Percentiles rank a stretch among this genome's conserved stretches.
Evolutionary conservation across 2,329 filamentous ascomycete species (phyloP).

Genomic region (Triangularia verruculosa): DNA sequence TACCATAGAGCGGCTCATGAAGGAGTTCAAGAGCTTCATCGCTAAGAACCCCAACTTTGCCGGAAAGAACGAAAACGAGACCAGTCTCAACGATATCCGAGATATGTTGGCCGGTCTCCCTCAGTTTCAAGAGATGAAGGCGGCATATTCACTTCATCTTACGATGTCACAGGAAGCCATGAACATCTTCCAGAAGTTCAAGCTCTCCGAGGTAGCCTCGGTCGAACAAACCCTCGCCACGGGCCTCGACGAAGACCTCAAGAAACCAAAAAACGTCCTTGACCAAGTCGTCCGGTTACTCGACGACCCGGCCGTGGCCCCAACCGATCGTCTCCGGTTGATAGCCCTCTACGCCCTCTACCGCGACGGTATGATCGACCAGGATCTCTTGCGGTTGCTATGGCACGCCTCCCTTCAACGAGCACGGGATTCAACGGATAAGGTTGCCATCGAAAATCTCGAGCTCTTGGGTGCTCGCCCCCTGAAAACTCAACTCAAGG

Average conservation of each 20-base stretch:
- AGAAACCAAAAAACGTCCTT: conserved; percentile 84
- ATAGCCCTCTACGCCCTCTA: conserved; percentile 84
- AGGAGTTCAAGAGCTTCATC: conserved; percentile 89
- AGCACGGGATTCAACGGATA: conserved; percentile 50
- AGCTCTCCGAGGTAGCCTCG: conserved; percentile 80
- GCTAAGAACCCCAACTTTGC: conserved; percentile 90
- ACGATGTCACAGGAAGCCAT: conserved; percentile 98
- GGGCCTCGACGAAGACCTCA: conserved; percentile 86
- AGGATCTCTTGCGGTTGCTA: conserved; percentile 81
- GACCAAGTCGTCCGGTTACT: conserved; percentile 83
- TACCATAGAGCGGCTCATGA: conserved; percentile 88
- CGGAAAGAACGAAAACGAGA: conserved; percentile 64
- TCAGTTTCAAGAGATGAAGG: conserved; percentile 93
- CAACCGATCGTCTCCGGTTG: conserved; percentile 75
- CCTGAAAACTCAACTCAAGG: conserved; percentile 64
- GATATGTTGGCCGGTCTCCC: conserved; percentile 95
- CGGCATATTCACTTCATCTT: conserved; percentile 88
- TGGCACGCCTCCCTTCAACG: conserved; percentile 76
- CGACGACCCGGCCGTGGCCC: conserved; percentile 73
- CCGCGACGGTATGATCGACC: conserved; percentile 76
- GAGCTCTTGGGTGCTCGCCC: conserved; percentile 77
- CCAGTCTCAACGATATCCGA: conserved; percentile 85
- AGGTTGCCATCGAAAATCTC: conserved; percentile 71
- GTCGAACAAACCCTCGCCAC: conserved; percentile 90
- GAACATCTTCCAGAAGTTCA: conserved; percentile 82